Conservation (phyloP, 768 basidiomycete species). For the Galerina marginata region DNA sequence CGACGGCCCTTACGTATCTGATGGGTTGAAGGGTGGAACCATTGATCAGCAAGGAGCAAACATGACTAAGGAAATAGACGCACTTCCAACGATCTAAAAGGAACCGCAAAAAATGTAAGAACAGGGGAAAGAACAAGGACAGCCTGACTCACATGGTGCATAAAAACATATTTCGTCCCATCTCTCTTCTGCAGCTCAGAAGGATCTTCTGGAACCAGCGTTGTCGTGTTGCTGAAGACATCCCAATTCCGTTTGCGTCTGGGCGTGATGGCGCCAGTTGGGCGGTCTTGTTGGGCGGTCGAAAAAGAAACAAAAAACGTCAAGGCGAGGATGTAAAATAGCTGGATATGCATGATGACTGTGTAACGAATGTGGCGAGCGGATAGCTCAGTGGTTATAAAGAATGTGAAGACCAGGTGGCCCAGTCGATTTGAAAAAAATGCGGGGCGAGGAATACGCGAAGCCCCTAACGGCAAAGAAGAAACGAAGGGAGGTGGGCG, state of each 20-base stretch:
- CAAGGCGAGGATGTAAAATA: constrained; percentile 3
- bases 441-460: constrained; percentile 6
- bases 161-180: constrained; percentile 54
- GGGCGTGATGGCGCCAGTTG: neutral
- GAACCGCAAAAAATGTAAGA: neutral
- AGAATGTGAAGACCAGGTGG: constrained; percentile 16
- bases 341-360: constrained; percentile 14
- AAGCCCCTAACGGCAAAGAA: neutral
- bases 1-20: constrained; percentile 46
- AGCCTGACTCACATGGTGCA: constrained; percentile 49
- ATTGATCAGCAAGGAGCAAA: neutral
- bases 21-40: neutral
- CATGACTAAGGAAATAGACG: neutral
- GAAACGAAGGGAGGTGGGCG: neutral
- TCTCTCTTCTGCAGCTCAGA: constrained; percentile 42
- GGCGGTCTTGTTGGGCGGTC: neutral
- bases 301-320: constrained; percentile 6
- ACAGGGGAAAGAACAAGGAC: neutral
- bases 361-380: constrained; percentile 18
- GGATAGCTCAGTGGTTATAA: constrained; percentile 18
- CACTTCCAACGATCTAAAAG: constrained; percentile 17
- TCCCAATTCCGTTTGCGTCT: constrained; percentile 20
- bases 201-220: constrained; percentile 24
- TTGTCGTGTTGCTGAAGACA: constrained; percentile 20
- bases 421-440: constrained; percentile 7